A percentile compares a stretch with the other conserved stretches of the same genome.
Conservation (phyloP, 208 protist genomes). For the Trichomonas vaginalis region DNA sequence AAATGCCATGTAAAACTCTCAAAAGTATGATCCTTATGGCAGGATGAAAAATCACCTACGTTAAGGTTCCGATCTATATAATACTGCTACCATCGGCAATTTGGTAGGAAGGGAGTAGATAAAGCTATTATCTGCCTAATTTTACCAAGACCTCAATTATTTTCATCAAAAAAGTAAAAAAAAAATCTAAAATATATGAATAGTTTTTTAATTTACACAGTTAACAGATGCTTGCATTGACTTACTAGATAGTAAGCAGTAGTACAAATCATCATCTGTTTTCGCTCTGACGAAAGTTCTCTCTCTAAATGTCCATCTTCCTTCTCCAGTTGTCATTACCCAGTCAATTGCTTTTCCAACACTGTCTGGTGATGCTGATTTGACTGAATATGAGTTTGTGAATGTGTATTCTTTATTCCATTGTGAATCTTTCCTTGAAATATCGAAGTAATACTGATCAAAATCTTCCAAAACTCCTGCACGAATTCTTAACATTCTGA, state of each 20-base stretch:
- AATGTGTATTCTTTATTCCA: background rate
- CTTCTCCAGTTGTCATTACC: background rate
- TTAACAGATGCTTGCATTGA: background rate
- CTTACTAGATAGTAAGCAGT: background rate
- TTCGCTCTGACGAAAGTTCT: background rate
- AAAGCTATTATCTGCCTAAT: no score
- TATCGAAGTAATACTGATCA: background rate
- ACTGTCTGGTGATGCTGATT: background rate
- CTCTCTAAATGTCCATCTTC: background rate
- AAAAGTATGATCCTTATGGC: no score
- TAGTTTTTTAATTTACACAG: background rate
- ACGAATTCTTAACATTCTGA: background rate
- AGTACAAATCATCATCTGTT: background rate
- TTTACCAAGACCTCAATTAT: no score
- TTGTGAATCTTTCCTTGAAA: background rate
- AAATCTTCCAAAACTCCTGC: background rate
- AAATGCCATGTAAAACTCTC: no score
- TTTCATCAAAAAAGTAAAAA: no score
- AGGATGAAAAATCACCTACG: no score
- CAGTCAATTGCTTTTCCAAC: background rate
- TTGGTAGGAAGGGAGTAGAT: no score
- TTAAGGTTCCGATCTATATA: no score
- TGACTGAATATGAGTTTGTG: background rate
- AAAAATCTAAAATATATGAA: no score
- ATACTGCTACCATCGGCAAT: no score